Evolutionary conservation across 345 rosid species (phyloP), one percentile per base, ranked within the genome.

Genomic region (Populus davidiana): DNA sequence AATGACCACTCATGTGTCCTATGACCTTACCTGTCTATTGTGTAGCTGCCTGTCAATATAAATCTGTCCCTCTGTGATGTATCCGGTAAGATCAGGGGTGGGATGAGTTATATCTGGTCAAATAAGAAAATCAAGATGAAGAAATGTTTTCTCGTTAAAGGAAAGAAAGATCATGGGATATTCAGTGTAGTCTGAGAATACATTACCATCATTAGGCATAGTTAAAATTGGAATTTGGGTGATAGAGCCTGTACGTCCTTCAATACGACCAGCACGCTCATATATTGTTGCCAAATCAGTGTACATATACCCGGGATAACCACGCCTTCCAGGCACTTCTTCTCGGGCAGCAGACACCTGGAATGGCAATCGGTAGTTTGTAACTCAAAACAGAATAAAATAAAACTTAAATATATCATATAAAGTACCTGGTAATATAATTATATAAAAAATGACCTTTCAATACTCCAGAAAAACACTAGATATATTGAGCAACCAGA

Each of bases 251-350:
- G 88, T 96, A 78, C 98, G 79, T 67, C 99, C 99, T 85, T 96
- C 99, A 83, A 96, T 93, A 78, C 98, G 87, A 74, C 99, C 99
- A 76, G 99, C 98, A 73, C 97, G 94, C 81, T 96, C 99, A 71
- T 96, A 96, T 44, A 96, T 96, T 69, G 96, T 91, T 76, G 98
- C 98, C 89, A 96, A 91, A 92, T 96, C 99, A 39, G 99, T 96
- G 77, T 96, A 96, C 99, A 96, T 96, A 75, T 96, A 96, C 33
- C 99, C 99, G 1, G 98, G 99, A 89, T 96, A 96, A 77, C 97
- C 99, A 89, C 98, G 98, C 83, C 99, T 90, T 82, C 99, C 99
- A 23, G 99, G 99, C 4, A 96, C 99, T 89, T 94, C 99, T 77
- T 96, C 99, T 74, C 99, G 83, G 50, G 99, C 99, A 87, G 99